phyloP scores from a whole-genome alignment of 306 rosid species.

The Mucuna pruriens region DNA sequence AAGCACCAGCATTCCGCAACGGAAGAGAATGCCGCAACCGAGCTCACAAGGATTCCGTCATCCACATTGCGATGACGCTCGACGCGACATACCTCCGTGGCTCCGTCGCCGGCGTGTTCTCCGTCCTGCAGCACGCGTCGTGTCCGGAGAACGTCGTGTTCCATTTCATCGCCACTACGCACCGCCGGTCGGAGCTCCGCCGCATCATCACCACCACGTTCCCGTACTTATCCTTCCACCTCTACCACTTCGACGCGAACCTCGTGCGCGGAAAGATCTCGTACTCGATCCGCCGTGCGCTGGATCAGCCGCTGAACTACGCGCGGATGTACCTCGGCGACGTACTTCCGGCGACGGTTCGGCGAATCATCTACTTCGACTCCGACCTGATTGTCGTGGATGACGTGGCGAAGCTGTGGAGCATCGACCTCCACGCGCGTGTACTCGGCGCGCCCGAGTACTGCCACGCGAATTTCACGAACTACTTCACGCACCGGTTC shows the following conservation, averaged over 20 bases:
- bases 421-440: conserved; percentile 58
- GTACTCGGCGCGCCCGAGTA: conserved; percentile 92
- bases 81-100: conserved; percentile 90
- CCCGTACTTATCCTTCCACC: conserved; percentile 72
- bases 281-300: conserved; percentile 77
- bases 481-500: conserved; percentile 76
- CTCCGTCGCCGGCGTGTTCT: conserved; percentile 82
- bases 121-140: conserved; percentile 85
- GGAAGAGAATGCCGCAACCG: conserved; percentile 64
- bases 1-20: conserved; percentile 91
- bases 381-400: conserved; percentile 89
- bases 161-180: conserved; percentile 75
- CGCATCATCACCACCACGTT: conserved; percentile 70
- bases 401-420: conserved; percentile 90
- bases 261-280: conserved; percentile 85
- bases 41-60: conserved; percentile 52
- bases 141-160: conserved; percentile 85
- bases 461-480: conserved; percentile 89
- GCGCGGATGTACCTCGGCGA: conserved; percentile 89
- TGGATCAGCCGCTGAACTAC: conserved; percentile 92
- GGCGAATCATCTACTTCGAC: conserved; percentile 84
- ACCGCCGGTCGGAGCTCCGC: conserved; percentile 61
- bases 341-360: conserved; percentile 60
- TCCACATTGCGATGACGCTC: conserved; percentile 91
- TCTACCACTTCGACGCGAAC: conserved; percentile 77